Conservation (phyloP, 2,329 filamentous ascomycete genomes). For the Curvularia eragrostidis region DNA sequence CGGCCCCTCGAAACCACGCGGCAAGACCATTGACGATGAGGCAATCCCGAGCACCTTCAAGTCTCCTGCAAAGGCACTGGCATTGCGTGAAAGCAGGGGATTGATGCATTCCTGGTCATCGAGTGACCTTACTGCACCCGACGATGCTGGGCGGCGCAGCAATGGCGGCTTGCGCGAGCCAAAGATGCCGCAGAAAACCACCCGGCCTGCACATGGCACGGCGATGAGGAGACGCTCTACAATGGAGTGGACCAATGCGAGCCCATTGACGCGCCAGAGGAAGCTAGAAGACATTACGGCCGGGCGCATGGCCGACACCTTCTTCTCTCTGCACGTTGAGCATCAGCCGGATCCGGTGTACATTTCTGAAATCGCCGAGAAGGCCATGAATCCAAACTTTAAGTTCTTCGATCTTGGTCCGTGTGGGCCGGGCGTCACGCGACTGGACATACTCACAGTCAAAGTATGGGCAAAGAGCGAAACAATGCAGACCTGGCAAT, state of each 20-base stretch:
- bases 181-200: conserved; percentile 24
- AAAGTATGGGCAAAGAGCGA: conserved; percentile 74
- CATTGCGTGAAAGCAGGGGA: conserved; percentile 57
- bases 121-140: conserved; percentile 55
- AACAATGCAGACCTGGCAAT: conserved; percentile 62
- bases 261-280: conserved; percentile 69
- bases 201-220: conserved; percentile 44
- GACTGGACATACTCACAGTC: conserved; percentile 69
- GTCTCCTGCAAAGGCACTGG: conserved; percentile 70
- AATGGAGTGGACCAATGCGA: conserved; percentile 67
- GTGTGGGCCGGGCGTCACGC: conserved; percentile 68
- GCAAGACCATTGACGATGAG: conserved; percentile 76
- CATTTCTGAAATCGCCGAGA: conserved; percentile 80
- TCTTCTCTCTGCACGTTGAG: conserved; percentile 81
- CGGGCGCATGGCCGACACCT: conserved; percentile 79
- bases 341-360: conserved; percentile 76
- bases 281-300: conserved; percentile 76
- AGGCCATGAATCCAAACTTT: conserved; percentile 91
- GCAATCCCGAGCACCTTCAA: conserved; percentile 71
- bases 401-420: conserved; percentile 78
- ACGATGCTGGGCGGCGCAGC: conserved; percentile 33
- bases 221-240: conserved; percentile 64
- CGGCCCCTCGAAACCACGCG: conserved; percentile 56
- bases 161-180: conserved; percentile 33
- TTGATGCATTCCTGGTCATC: conserved; percentile 67